Evolutionary conservation across 2,329 filamentous ascomycete genomes (phyloP).

Genomic region (Neopestalotiopsis sp.): DNA sequence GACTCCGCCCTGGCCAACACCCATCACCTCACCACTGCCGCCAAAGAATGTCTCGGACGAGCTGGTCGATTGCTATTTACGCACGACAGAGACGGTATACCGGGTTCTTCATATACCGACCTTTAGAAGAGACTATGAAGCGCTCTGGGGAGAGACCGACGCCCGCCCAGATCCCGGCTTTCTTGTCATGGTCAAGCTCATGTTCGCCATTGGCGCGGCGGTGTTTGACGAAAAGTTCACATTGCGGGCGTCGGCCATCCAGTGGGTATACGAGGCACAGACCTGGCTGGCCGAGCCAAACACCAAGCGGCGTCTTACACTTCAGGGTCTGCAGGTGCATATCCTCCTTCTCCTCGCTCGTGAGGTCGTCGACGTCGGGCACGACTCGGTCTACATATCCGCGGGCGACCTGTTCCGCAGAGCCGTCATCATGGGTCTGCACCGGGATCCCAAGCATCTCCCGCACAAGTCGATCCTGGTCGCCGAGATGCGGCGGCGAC

Average conservation of each 20-base stretch:
- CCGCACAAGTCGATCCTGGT: slow-evolving; percentile 51
- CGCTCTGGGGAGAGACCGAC: slow-evolving; percentile 21
- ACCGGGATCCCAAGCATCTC: slow-evolving; percentile 59
- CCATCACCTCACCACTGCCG: slow-evolving; percentile 23
- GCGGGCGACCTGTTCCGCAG: slow-evolving; percentile 55
- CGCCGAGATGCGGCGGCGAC: slow-evolving; percentile 58
- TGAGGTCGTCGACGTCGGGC: slow-evolving; percentile 50
- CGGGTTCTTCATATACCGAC: slow-evolving; percentile 31
- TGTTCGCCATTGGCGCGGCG: slow-evolving; percentile 55
- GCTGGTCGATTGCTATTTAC: slow-evolving; percentile 28
- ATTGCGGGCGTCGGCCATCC: slow-evolving; percentile 46
- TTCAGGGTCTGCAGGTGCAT: slow-evolving; percentile 55
- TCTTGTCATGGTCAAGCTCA: slow-evolving; percentile 57
- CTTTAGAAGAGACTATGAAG: slow-evolving; percentile 27
- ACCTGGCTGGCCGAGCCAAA: slow-evolving; percentile 52
- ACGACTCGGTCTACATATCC: slow-evolving; percentile 53
- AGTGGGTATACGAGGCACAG: slow-evolving; percentile 59
- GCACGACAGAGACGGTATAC: slow-evolving; percentile 29
- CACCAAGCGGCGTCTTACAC: slow-evolving; percentile 54
- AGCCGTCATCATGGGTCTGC: slow-evolving; percentile 63
- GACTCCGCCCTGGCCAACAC: slow-evolving; percentile 23
- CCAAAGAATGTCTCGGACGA: slow-evolving; percentile 24
- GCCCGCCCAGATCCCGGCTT: slow-evolving; percentile 40
- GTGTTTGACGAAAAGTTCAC: slow-evolving; percentile 51
- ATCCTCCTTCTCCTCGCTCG: slow-evolving; percentile 57